Evolutionary conservation across 1,139 yeast species (phyloP).

Genomic region (Geotrichum macrosporum): DNA sequence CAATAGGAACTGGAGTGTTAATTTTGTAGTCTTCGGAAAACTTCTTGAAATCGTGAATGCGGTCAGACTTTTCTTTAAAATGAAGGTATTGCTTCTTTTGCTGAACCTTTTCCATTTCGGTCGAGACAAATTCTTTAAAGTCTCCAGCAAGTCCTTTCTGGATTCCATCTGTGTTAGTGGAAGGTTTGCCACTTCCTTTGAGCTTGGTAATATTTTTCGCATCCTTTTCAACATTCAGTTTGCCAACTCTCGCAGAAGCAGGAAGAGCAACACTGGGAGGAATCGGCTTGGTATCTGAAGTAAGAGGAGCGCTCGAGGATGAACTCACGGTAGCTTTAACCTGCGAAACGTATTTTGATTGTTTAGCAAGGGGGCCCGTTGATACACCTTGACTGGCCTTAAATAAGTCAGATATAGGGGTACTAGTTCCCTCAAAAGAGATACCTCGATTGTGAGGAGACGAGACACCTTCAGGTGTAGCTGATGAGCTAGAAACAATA

Average conservation of each 20-base stretch:
- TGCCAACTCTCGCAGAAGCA: conserved; percentile 17
- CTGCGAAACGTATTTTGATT: neutral
- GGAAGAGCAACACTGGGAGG: conserved; percentile 21
- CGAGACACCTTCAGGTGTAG: conserved; percentile 23
- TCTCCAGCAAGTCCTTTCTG: conserved; percentile 37
- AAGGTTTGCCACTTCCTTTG: conserved; percentile 11
- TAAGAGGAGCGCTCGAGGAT: conserved; percentile 23
- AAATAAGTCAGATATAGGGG: conserved; percentile 21
- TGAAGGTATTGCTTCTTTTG: conserved; percentile 34
- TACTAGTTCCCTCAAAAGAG: conserved; percentile 18
- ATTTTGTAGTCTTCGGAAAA: conserved; percentile 81
- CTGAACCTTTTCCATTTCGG: conserved; percentile 34
- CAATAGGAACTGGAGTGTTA: conserved; percentile 53
- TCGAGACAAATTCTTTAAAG: conserved; percentile 39
- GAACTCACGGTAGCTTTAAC: neutral
- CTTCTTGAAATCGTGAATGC: conserved; percentile 67
- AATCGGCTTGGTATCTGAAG: conserved; percentile 14
- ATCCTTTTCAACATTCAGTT: conserved; percentile 10
- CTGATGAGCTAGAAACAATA: conserved; percentile 48
- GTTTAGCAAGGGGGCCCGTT: conserved; percentile 3
- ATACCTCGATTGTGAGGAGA: conserved; percentile 12
- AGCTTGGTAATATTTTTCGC: conserved; percentile 6
- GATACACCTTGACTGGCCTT: conserved; percentile 18
- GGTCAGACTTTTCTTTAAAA: conserved; percentile 45
- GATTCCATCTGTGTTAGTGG: conserved; percentile 24